Conservation (phyloP, 768 basidiomycete genomes). For the Tylopilus subfusipes region DNA sequence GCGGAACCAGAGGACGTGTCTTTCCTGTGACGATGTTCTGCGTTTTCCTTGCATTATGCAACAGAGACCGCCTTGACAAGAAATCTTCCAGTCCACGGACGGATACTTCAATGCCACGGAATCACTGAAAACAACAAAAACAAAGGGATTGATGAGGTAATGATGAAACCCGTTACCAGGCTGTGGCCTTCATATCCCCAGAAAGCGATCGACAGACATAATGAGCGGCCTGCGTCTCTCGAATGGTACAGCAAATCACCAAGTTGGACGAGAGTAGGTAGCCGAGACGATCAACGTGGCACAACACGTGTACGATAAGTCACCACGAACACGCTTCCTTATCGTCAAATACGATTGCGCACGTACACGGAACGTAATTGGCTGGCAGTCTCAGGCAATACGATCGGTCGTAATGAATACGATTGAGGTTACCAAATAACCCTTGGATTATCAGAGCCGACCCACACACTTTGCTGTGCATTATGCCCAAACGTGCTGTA, state of each 20-base stretch:
- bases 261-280: neutral
- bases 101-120: conserved; percentile 24
- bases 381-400: neutral
- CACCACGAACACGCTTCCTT: conserved; percentile 11
- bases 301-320: conserved; percentile 21
- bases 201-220: conserved; percentile 18
- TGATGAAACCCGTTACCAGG: conserved; percentile 26
- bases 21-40: neutral
- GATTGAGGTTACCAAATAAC: neutral
- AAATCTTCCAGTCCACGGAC: conserved; percentile 10
- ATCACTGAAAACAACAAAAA: conserved; percentile 3
- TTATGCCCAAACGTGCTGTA: neutral
- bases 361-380: conserved; percentile 1
- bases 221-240: conserved; percentile 4
- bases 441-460: neutral
- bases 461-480: neutral
- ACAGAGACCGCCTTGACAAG: conserved; percentile 13
- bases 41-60: neutral
- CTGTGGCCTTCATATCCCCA: conserved; percentile 17
- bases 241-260: conserved; percentile 3
- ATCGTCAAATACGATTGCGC: conserved; percentile 27
- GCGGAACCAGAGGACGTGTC: neutral
- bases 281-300: conserved; percentile 12
- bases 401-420: neutral
- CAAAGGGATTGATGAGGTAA: conserved; percentile 28